Base-by-base conservation (phyloP, 371 early-diverging fungal genomes). In the Coemansia linderi region DNA sequence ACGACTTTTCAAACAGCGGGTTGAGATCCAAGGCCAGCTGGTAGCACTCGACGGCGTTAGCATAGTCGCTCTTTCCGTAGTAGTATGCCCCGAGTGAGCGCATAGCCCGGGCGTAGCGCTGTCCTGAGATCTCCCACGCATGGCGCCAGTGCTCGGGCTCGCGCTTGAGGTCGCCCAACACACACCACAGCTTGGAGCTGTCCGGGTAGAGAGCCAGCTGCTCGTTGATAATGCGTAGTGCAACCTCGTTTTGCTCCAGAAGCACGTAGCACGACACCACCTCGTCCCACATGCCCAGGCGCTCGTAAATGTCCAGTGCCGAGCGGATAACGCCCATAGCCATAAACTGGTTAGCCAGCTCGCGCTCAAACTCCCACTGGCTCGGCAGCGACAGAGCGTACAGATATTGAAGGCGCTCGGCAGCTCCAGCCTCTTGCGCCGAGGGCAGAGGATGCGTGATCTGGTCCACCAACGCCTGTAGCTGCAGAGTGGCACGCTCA, bases 401-500 rank as follows among this genome's bases (percentile, higher is more conserved):
- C 65, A 97, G 86, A 71, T 91, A 91, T 15, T 83, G 85, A 80
- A 96, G 80, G 29, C 98, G 88, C 68, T 95, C 95, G 4, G 86
- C 82, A 0, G 87, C 88, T 1, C 88, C 84, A 0, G 96, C 88
- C 61, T 94, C 94, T 24, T 90, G 88, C 3, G 39, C 37, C 10
- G 54, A 59, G 0, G 73, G 73, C 27, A 67, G 64, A 46, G 77
- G 68, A 10, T 66, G 71, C 61, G 84, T 83, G 79, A 91, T 87
- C 83, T 97, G 98, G 76, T 97, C 96, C 0, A 96, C 96, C 17
- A 97, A 82, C 2, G 95, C 93, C 81, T 98, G 96, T 48, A 96
- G 75, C 81, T 98, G 98, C 62, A 98, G 83, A 1, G 86, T 90
- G 10, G 95, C 86, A 37, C 98, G 91, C 79, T 97, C 95, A 0